Conservation (phyloP, 164 flowering plant species). For the Magnolia sinica region DNA sequence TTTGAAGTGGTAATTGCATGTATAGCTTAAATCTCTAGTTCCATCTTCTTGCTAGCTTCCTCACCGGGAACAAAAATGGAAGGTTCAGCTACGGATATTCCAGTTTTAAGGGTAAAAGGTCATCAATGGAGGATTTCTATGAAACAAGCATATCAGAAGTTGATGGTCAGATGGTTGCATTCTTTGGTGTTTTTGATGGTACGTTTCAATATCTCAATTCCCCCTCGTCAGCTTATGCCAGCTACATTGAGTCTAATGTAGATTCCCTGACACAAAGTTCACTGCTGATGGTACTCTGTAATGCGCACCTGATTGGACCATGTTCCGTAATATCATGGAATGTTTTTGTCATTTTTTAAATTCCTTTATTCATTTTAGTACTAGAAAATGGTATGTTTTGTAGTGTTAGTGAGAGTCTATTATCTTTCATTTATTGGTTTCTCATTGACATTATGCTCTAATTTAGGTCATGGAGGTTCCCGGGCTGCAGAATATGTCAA, state of each 20-base stretch:
- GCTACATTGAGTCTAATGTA: background rate
- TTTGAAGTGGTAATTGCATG: background rate
- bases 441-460: background rate
- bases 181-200: slow-evolving; percentile 89
- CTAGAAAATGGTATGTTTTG: background rate
- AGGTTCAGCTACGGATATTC: slow-evolving; percentile 79
- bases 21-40: background rate
- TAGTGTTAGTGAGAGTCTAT: background rate
- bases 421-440: background rate
- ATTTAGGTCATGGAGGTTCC: slow-evolving; percentile 79
- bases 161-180: slow-evolving; percentile 80
- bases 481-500: slow-evolving; percentile 76
- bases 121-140: slow-evolving; percentile 80
- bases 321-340: background rate
- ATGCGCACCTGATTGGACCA: background rate
- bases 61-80: slow-evolving; percentile 43
- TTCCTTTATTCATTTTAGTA: background rate
- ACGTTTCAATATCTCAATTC: slow-evolving; percentile 7
- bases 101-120: slow-evolving; percentile 71
- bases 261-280: background rate
- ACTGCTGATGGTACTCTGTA: background rate
- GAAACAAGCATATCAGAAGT: slow-evolving; percentile 67
- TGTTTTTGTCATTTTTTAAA: background rate
- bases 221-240: background rate
- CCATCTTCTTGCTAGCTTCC: slow-evolving; percentile 40